phyloP scores from a whole-genome alignment of 2,329 filamentous ascomycete species.

The Domatiomyces globalis region DNA sequence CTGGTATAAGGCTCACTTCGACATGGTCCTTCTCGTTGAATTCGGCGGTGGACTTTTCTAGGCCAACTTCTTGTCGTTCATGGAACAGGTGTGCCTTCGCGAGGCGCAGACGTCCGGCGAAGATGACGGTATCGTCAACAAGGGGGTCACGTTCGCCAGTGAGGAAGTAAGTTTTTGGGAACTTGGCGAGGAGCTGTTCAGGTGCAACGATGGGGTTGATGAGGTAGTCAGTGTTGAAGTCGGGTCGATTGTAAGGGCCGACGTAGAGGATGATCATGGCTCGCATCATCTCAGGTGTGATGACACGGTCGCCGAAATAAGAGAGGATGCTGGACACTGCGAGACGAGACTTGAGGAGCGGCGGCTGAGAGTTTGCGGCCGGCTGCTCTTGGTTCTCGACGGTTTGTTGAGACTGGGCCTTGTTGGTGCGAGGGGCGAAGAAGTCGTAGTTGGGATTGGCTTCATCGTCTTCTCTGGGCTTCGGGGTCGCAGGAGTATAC shows the following conservation, averaged over 20 bases:
- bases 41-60: constrained; percentile 37
- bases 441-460: constrained; percentile 26
- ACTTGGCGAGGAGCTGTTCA: constrained; percentile 65
- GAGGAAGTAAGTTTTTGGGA: constrained; percentile 86
- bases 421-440: constrained; percentile 21
- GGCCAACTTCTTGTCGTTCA: constrained; percentile 42
- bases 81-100: constrained; percentile 50
- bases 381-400: constrained; percentile 25
- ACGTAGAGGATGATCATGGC: constrained; percentile 98
- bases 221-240: constrained; percentile 82
- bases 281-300: constrained; percentile 96
- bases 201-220: constrained; percentile 83
- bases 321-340: constrained; percentile 96
- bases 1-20: constrained; percentile 72
- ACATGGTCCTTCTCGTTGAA: constrained; percentile 64
- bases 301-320: constrained; percentile 88
- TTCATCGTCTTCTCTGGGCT: constrained; percentile 59
- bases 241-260: constrained; percentile 79
- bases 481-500: constrained; percentile 71
- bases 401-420: constrained; percentile 15
- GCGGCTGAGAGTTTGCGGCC: constrained; percentile 27
- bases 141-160: constrained; percentile 91
- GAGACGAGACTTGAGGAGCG: constrained; percentile 61
- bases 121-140: constrained; percentile 93
- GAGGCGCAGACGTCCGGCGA: constrained; percentile 73